Evolutionary conservation across 106 monocot species (phyloP), one percentile per base, ranked within the genome.

Genomic region (Dendrobium huoshanense): DNA sequence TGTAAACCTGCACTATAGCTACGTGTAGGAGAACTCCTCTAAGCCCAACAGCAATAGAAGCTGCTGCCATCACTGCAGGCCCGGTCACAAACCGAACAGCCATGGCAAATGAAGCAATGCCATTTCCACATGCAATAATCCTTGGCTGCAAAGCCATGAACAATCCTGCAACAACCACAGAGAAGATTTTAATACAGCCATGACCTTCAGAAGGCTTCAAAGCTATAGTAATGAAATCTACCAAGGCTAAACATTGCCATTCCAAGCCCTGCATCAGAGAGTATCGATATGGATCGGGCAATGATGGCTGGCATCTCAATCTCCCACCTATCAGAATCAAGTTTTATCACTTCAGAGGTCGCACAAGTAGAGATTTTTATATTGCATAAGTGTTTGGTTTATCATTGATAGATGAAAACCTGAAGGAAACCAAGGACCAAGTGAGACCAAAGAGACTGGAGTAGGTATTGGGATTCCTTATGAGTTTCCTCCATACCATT

Each of bases 211-310:
- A 27, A 59, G 8, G 19, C 4, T 41, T 37, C 40, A 55, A 33
- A 31, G 4, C 13, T 33, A 75, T 58, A 31, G 24, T 11, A 49
- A 16, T 72, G 70, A 75, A 8, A 40, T 41, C 37, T 80, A 89
- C 89, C 89, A 45, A 89, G 79, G 55, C 89, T 89, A 77, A 89
- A 89, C 87, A 89, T 87, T 44, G 89, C 89, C 89, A 89, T 86
- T 33, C 89, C 89, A n/a, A 89, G 82, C 19, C 89, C 89, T 4
- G 89, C 89, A 72, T 89, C 87, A 43, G 89, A 89, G 40, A 89
- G 82, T 75, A 89, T 85, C 0, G 89, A 72, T 31, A 89, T 82
- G 2, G 86, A 82, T 24, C 79, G 44, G 9, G 85, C 85, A 29
- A 85, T 31, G 41, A 85, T 85, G 24, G 85, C 85, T 1, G 85